phyloP scores from a whole-genome alignment of 345 rosid genomes.

The Rhodomyrtus tomentosa region DNA sequence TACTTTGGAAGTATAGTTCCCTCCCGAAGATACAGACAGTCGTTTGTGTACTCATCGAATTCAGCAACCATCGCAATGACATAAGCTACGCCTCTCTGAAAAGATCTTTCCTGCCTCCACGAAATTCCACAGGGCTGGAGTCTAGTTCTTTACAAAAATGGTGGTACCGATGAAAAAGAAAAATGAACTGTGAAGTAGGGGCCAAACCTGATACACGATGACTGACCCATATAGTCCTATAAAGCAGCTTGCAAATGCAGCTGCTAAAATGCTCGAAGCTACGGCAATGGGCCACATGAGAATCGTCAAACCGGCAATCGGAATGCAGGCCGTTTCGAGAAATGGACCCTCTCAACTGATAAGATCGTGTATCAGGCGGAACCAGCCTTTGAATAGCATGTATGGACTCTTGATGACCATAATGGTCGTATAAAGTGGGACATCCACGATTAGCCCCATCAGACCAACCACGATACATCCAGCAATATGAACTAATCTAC shows the following conservation, averaged over 20 bases:
- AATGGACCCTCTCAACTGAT: slow-evolving; percentile 72
- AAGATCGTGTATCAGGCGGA: slow-evolving; percentile 50
- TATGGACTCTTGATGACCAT: slow-evolving; percentile 63
- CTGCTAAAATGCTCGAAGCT: slow-evolving; percentile 43
- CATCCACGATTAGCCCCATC: slow-evolving; percentile 49
- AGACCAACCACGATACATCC: slow-evolving; percentile 62
- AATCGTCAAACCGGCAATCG: slow-evolving; percentile 69
- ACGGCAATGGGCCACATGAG: slow-evolving; percentile 74
- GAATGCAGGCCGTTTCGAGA: slow-evolving; percentile 75
- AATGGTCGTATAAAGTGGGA: slow-evolving; percentile 59
- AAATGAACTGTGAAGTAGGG: not conserved
- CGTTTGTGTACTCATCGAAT: slow-evolving; percentile 84
- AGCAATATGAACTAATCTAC: slow-evolving; percentile 42
- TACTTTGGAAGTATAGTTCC: slow-evolving; percentile 85
- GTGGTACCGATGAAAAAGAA: not conserved
- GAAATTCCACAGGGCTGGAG: not conserved
- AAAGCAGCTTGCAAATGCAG: slow-evolving; percentile 56
- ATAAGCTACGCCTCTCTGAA: slow-evolving; percentile 61
- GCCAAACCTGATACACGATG: slow-evolving; percentile 54
- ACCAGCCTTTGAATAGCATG: slow-evolving; percentile 75
- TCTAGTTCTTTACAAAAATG: not conserved
- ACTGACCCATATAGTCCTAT: slow-evolving; percentile 66
- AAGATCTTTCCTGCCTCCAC: slow-evolving; percentile 64
- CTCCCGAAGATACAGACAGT: slow-evolving; percentile 75
- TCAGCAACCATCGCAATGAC: slow-evolving; percentile 86